Conservation (phyloP, 176 grass and related monocot genomes). For the Aegilops speltoides region DNA sequence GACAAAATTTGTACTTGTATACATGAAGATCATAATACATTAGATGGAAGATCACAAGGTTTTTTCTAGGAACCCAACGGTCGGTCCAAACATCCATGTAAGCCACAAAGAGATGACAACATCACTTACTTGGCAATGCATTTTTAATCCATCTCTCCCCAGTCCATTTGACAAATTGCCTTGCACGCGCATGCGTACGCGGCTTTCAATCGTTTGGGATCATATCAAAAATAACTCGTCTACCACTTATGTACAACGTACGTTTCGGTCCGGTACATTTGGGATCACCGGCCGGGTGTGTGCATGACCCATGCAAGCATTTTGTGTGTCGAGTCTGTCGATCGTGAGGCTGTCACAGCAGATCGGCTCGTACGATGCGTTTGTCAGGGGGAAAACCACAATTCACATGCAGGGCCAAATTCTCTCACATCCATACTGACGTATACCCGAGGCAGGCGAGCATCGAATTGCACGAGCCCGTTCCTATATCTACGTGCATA, state of each 20-base stretch:
- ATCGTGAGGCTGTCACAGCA: not conserved
- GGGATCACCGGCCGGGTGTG: not conserved
- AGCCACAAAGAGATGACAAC: not conserved
- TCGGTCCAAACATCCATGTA: not conserved
- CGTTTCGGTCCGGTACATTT: not conserved
- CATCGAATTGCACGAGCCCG: not conserved
- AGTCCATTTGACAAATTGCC: not conserved
- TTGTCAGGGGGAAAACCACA: not conserved
- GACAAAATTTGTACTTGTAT: not conserved
- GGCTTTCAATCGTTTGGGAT: not conserved
- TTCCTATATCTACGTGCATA: not conserved
- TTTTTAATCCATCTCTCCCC: not conserved
- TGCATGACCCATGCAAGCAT: not conserved
- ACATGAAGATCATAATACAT: not conserved
- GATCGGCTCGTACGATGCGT: not conserved
- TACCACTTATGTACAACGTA: no score
- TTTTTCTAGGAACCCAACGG: not conserved
- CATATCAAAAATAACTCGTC: not conserved
- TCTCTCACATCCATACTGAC: not conserved
- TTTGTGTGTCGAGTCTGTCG: not conserved
- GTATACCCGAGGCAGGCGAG: not conserved
- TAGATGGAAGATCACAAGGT: not conserved
- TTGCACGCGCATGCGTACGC: not conserved
- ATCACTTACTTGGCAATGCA: not conserved
- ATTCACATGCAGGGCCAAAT: not conserved